Conservation (phyloP, 2,329 filamentous ascomycete genomes). For the Beauveria medogensis region DNA sequence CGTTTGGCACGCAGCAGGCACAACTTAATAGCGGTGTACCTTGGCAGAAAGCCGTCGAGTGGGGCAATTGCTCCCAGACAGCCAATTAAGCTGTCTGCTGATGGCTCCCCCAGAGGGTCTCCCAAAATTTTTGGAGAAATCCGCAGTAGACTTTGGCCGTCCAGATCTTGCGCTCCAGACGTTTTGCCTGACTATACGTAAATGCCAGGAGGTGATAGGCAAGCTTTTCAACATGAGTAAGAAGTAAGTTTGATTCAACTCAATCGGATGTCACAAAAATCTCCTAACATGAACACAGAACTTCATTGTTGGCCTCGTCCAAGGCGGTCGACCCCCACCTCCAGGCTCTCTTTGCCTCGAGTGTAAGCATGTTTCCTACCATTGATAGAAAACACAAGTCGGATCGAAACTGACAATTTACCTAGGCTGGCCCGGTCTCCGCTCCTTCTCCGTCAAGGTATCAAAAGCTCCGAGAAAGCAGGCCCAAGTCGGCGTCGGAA, state of each 20-base stretch:
- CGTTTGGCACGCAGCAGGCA: no score
- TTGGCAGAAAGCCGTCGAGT: background rate
- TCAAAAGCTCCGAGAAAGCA: conserved; percentile 27
- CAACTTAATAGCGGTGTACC: conserved; percentile 6
- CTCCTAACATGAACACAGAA: conserved; percentile 19
- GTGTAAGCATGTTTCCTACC: conserved; percentile 45
- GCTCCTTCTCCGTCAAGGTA: conserved; percentile 39
- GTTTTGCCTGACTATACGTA: background rate
- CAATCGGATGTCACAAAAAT: background rate
- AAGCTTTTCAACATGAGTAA: conserved; percentile 14
- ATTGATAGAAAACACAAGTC: background rate
- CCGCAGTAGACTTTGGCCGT: background rate
- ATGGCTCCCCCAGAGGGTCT: background rate
- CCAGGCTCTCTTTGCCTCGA: conserved; percentile 62
- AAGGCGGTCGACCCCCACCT: conserved; percentile 61
- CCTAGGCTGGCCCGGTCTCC: conserved; percentile 44
- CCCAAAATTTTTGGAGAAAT: conserved; percentile 8
- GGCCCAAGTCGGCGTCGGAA: conserved; percentile 21
- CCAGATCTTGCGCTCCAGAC: background rate
- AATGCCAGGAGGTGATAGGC: background rate
- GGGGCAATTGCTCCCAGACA: background rate
- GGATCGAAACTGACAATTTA: conserved; percentile 7
- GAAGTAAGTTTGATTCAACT: conserved; percentile 10
- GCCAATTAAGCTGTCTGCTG: background rate
- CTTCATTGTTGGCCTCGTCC: conserved; percentile 33